Conservation (phyloP, 1,139 yeast genomes). For the Taiozyma sp. region DNA sequence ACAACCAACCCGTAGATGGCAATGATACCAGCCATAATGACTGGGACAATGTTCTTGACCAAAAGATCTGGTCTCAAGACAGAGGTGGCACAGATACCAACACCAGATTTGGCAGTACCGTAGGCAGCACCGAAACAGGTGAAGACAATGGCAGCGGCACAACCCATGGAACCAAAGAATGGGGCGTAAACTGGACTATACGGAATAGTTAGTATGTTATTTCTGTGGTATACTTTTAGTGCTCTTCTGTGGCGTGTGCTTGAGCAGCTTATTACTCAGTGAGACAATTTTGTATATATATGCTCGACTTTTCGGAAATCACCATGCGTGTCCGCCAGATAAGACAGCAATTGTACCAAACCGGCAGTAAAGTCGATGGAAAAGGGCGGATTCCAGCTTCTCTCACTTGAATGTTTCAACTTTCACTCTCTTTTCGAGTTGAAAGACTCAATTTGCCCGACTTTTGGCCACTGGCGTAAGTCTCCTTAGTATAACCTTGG, state of each 20-base stretch:
- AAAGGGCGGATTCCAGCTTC: neutral
- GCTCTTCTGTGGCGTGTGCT: neutral
- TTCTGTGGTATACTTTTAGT: neutral
- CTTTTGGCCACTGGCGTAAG: neutral
- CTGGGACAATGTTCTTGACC: constrained; percentile 90
- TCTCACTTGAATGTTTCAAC: neutral
- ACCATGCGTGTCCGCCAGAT: neutral
- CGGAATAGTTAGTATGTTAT: neutral
- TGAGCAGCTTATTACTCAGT: neutral
- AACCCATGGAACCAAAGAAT: constrained; percentile 96
- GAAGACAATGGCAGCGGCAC: constrained; percentile 98
- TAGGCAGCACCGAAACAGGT: constrained; percentile 99
- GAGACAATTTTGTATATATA: neutral
- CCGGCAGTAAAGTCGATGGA: neutral
- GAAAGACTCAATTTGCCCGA: neutral
- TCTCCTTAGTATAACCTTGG: neutral
- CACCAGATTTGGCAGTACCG: constrained; percentile 99
- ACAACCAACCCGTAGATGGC: constrained; percentile 99
- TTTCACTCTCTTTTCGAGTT: neutral
- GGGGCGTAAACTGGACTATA: constrained; percentile 45
- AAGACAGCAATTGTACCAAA: neutral
- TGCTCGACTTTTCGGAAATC: neutral
- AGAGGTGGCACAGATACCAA: constrained; percentile 98
- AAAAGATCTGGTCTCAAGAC: constrained; percentile 94
- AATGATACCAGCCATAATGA: constrained; percentile 99